phyloP scores from a whole-genome alignment of 768 basidiomycete genomes.

The Daedalea quercina region DNA sequence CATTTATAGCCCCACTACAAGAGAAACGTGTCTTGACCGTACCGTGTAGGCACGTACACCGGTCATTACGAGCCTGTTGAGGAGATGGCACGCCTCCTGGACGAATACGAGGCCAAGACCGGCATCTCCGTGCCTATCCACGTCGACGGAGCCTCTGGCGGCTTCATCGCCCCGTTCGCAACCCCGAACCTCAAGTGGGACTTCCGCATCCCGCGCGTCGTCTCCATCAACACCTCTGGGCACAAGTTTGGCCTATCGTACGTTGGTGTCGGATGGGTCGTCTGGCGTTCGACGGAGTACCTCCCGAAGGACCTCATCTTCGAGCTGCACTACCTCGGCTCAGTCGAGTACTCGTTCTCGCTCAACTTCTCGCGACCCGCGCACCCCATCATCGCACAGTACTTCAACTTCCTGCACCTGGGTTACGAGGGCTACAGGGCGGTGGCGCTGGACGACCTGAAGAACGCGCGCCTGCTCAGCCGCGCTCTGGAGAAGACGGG shows the following conservation, averaged over 20 bases:
- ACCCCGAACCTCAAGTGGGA: constrained; percentile 50
- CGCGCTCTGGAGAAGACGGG: constrained; percentile 54
- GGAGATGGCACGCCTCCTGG: constrained; percentile 72
- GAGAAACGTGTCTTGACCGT: constrained; percentile 15
- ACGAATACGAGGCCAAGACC: constrained; percentile 43
- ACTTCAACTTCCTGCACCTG: constrained; percentile 57
- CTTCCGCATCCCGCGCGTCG: constrained; percentile 52
- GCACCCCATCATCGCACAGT: constrained; percentile 55
- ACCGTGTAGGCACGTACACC: constrained; percentile 34
- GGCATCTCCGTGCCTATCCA: constrained; percentile 33
- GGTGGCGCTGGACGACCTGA: constrained; percentile 40
- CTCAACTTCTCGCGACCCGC: constrained; percentile 57
- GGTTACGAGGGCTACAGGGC: constrained; percentile 48
- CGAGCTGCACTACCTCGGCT: constrained; percentile 45
- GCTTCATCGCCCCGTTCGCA: constrained; percentile 58
- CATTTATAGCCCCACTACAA: background rate
- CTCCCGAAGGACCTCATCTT: constrained; percentile 70
- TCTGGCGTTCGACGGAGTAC: constrained; percentile 50
- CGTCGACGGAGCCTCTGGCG: constrained; percentile 57
- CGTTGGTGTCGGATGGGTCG: constrained; percentile 57
- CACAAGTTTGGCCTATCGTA: constrained; percentile 57
- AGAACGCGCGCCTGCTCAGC: constrained; percentile 60
- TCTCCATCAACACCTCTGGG: constrained; percentile 51
- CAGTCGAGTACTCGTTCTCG: constrained; percentile 70
- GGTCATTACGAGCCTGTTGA: constrained; percentile 75